These are phyloP conservation scores for Russula lepida DNA, from an alignment of 768 basidiomycete genomes.

Conservation along the genomic window DNA sequence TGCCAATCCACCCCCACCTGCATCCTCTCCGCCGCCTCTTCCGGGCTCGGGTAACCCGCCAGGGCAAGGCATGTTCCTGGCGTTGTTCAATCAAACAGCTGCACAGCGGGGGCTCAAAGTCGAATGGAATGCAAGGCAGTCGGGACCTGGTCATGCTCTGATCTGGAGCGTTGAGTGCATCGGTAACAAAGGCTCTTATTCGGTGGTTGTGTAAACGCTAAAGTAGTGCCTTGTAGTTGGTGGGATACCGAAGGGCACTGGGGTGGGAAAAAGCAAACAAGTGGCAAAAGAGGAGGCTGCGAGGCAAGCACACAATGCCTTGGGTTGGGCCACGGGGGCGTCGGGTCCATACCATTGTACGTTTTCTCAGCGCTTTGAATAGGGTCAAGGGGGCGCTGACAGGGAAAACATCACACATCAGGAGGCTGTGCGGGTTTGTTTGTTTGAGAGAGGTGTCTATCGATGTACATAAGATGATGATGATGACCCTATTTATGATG, in stretches of 20 bases:
- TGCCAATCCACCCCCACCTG: slow-evolving; percentile 26
- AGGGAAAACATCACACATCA: neutral
- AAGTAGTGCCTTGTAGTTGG: slow-evolving; percentile 40
- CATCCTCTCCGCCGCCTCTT: slow-evolving; percentile 31
- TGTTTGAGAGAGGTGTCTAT: neutral
- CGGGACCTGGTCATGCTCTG: slow-evolving; percentile 60
- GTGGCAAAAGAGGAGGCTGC: slow-evolving; percentile 74
- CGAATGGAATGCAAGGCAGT: slow-evolving; percentile 50
- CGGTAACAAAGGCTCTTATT: slow-evolving; percentile 37
- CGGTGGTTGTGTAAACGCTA: neutral
- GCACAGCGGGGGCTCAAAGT: slow-evolving; percentile 54
- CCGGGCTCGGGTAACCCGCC: slow-evolving; percentile 45
- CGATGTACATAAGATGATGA: neutral
- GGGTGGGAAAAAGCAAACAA: slow-evolving; percentile 62
- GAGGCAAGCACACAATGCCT: slow-evolving; percentile 56
- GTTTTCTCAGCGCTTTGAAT: neutral
- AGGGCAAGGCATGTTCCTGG: slow-evolving; percentile 60
- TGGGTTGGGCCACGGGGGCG: slow-evolving; percentile 55
- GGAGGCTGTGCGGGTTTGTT: neutral
- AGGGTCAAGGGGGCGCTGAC: neutral
- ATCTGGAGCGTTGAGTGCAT: slow-evolving; percentile 60
- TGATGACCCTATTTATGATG: too few species aligned
- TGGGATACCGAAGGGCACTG: slow-evolving; percentile 58
- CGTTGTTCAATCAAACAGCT: slow-evolving; percentile 68
- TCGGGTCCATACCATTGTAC: neutral